phyloP scores from a whole-genome alignment of 225 moss, liverwort and hornwort genomes.

The Physcomitrellopsis africana region DNA sequence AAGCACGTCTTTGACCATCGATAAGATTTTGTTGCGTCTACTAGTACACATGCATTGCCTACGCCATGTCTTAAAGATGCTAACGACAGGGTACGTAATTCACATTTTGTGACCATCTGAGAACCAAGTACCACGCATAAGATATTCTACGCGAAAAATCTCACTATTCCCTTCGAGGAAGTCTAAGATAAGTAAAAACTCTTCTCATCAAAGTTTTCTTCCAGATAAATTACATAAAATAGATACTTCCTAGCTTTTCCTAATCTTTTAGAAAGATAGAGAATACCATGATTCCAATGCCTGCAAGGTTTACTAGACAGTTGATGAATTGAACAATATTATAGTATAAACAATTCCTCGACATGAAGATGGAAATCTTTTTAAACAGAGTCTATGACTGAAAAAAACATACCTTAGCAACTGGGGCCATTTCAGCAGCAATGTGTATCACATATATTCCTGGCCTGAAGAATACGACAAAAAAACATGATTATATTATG shows the following conservation, averaged over 20 bases:
- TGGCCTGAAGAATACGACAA: conserved; percentile 60
- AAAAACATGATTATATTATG: background rate
- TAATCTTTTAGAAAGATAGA: conserved; percentile 13
- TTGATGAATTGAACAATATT: conserved; percentile 5
- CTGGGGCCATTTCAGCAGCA: conserved; percentile 98
- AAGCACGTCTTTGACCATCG: no score
- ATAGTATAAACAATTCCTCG: conserved; percentile 4
- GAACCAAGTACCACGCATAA: no score
- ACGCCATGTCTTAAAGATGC: no score
- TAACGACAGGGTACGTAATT: no score
- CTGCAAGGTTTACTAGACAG: background rate
- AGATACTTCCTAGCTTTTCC: background rate
- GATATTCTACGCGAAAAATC: no score
- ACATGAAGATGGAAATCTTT: conserved; percentile 2
- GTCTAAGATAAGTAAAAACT: no score
- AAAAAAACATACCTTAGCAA: conserved; percentile 77
- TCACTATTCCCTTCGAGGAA: no score
- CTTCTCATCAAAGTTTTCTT: background rate
- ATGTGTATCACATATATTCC: conserved; percentile 89
- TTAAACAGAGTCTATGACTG: background rate
- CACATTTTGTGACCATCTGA: no score
- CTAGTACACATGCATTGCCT: background rate
- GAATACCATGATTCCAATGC: conserved; percentile 4
- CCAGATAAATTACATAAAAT: background rate
- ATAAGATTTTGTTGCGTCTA: no score